Evolutionary conservation across 805 yeast genomes (phyloP), one percentile per base, ranked within the genome.

Genomic region (Pichia californica): DNA sequence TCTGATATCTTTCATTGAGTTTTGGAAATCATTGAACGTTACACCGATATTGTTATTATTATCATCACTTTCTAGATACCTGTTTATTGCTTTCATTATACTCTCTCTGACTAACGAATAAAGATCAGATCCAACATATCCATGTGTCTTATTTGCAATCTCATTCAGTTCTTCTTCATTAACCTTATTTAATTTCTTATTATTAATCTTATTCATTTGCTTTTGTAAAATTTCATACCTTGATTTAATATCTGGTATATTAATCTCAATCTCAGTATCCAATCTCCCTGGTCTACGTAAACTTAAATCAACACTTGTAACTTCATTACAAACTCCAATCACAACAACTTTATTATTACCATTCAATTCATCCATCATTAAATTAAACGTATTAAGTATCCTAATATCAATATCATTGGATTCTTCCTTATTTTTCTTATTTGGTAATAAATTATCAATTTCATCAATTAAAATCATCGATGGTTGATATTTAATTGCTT

Each of bases 51-150:
- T 38, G 7, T 20, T n/a, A 14, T 34, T 16, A 2, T 41, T 32
- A n/a, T 39, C 32, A 15, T 39, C 43, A n/a, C 55, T 56, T 10
- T 16, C 25, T 7, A 82, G 52, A 0, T 81, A 82, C 41, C 85
- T 66, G 41, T 80, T 77, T 15, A 93, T 84, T 2, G 95, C 81
- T 48, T 74, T 76, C 83, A 89, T 77, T 0, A 88, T 96, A 7
- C 94, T 76, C 57, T 93, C 99, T 39, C 97, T 70, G 48, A 89
- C 79, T 19, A 93, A 68, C 0, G 97, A 95, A 4, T 84, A 78
- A 38, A 93, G 63, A 65, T 93, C 99, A 0, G 98, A 96, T 37
- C 99, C 99, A 36, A 93, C 99, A 57, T 87, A 93, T 6, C 99
- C 99, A 63, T 93, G 99, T 0, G 98, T 89, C 56, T 78, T 82